These are phyloP conservation scores for Mortierella hygrophila DNA, from an alignment of 192 early-diverging fungal genomes.

Conservation along the genomic window DNA sequence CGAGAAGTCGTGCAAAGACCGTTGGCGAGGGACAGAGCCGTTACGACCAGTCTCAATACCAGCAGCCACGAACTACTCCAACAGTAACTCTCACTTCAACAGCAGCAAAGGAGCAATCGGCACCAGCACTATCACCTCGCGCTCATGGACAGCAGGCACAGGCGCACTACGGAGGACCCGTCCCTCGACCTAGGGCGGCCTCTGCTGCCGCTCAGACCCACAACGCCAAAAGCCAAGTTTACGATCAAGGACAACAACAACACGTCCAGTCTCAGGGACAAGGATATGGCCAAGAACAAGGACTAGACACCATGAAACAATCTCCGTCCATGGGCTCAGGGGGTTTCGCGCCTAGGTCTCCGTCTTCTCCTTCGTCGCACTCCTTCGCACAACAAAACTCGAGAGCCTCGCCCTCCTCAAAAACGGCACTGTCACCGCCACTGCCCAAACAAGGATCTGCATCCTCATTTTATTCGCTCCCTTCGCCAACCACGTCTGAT, in stretches of 20 bases:
- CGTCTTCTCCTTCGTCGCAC: constrained; percentile 1
- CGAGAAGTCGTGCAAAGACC: not conserved
- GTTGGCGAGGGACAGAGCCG: not conserved
- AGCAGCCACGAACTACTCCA: constrained; percentile 3
- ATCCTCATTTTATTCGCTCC: not conserved
- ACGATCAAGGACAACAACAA: constrained; percentile 1
- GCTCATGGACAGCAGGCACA: constrained; percentile 13
- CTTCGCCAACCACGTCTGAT: constrained; percentile 10
- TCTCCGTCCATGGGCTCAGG: constrained; percentile 9
- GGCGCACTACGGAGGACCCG: constrained; percentile 23
- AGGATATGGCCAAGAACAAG: not conserved
- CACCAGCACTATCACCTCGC: not conserved
- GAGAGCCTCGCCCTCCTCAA: constrained; percentile 6
- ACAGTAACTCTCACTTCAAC: not conserved
- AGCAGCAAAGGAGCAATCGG: constrained; percentile 7
- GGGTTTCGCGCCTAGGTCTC: not conserved
- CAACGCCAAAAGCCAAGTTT: not conserved
- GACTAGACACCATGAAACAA: constrained; percentile 19
- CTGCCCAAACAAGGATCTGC: not conserved
- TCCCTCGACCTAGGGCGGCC: constrained; percentile 15
- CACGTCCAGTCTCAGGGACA: not conserved
- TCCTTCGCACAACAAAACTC: constrained; percentile 2
- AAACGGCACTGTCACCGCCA: not conserved
- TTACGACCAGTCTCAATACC: constrained; percentile 24
- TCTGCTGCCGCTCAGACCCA: not conserved